Conservation (phyloP, 345 rosid species). For the Noccaea bulbosa region DNA sequence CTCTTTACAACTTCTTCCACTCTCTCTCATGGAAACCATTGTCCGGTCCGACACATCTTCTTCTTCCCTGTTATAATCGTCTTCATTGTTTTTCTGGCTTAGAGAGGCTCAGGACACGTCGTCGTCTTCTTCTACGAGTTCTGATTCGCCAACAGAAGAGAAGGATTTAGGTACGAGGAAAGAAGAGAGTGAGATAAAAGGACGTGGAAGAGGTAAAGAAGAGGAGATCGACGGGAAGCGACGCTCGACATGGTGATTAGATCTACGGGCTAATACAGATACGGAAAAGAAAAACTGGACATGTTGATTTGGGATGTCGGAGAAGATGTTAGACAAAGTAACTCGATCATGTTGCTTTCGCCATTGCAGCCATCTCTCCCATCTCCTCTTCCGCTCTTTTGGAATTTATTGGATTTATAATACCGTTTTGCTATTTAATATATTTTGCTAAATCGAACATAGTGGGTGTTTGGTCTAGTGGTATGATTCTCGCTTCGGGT, state of each 20-base stretch:
- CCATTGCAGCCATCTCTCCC: not conserved
- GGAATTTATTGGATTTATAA: not conserved
- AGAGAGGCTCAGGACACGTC: not conserved
- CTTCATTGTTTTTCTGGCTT: not conserved
- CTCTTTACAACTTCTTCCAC: not conserved
- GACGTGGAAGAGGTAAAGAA: slow-evolving; percentile 22
- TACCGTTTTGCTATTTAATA: not conserved
- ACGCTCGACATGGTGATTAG: not conserved
- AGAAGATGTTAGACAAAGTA: slow-evolving; percentile 21
- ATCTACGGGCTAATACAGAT: not conserved
- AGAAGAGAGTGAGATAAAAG: slow-evolving; percentile 10
- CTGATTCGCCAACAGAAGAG: slow-evolving; percentile 11
- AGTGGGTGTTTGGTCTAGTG: slow-evolving; percentile 91
- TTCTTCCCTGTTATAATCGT: not conserved
- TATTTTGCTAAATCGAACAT: not conserved
- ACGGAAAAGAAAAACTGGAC: slow-evolving; percentile 7
- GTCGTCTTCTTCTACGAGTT: not conserved
- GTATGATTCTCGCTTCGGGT: slow-evolving; percentile 99
- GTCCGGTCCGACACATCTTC: not conserved
- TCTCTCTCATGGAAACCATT: not conserved
- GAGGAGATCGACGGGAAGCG: slow-evolving; percentile 10
- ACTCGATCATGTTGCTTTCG: slow-evolving; percentile 1
- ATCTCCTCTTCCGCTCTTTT: not conserved
- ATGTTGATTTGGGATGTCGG: no score
- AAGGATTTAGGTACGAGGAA: slow-evolving; percentile 8